Conservation (phyloP, 768 basidiomycete genomes). For the Russula olivacea region DNA sequence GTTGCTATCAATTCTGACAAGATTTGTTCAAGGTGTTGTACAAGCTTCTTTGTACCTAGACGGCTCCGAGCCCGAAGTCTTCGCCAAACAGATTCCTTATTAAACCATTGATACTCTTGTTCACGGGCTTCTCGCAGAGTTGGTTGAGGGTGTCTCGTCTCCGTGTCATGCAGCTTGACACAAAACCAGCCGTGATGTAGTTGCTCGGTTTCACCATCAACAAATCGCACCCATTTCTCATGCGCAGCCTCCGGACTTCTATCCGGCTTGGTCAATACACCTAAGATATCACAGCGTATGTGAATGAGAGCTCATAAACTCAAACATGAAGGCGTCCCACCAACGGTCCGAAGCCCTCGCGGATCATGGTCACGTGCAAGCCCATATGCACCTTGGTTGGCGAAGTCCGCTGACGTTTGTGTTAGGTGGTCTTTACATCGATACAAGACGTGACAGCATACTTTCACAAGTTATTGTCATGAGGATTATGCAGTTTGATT, state of each 20-base stretch:
- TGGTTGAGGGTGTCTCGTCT: not conserved
- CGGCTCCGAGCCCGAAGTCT: not conserved
- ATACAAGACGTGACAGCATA: slow-evolving; percentile 8
- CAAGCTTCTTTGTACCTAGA: slow-evolving; percentile 8
- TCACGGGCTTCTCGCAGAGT: not conserved
- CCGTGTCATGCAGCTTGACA: slow-evolving; percentile 17
- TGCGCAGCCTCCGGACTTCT: slow-evolving; percentile 25
- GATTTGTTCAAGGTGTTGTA: slow-evolving; percentile 5
- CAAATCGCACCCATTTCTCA: slow-evolving; percentile 25
- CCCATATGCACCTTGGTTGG: slow-evolving; percentile 31
- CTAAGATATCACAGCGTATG: slow-evolving; percentile 14
- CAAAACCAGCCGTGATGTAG: slow-evolving; percentile 17
- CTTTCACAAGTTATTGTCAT: slow-evolving; percentile 30
- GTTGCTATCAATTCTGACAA: slow-evolving; percentile 2
- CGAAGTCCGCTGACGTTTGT: slow-evolving; percentile 29
- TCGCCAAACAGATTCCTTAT: not conserved
- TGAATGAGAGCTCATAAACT: slow-evolving; percentile 5
- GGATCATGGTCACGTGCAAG: slow-evolving; percentile 28
- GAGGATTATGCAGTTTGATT: slow-evolving; percentile 27
- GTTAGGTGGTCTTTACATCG: not conserved
- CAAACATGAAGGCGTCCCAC: not conserved
- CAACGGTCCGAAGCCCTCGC: slow-evolving; percentile 28
- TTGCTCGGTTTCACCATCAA: not conserved
- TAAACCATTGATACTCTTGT: slow-evolving; percentile 1
- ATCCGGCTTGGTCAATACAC: slow-evolving; percentile 33